Percentiles rank a stretch among this genome's conserved stretches.
Evolutionary conservation across 345 rosid species (phyloP).

Genomic region (Populus deltoides): DNA sequence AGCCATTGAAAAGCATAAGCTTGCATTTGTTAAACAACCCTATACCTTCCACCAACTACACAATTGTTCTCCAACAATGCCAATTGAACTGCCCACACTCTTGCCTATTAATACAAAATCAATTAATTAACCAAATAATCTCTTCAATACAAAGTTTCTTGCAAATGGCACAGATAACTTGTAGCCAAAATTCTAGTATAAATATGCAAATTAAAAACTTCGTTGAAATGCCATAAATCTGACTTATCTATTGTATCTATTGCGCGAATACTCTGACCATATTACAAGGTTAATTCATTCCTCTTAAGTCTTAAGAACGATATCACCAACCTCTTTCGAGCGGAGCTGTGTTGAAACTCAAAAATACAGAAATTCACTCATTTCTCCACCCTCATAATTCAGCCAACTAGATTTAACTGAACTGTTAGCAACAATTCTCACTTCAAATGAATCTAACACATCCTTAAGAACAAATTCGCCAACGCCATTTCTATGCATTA

Average conservation of each 20-base stretch:
- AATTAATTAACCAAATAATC: background rate
- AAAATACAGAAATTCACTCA: background rate
- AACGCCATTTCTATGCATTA: background rate
- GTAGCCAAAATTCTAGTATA: background rate
- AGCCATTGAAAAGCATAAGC: background rate
- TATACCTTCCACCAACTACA: no score
- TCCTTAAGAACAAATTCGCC: background rate
- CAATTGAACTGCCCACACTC: background rate
- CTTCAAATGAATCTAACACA: background rate
- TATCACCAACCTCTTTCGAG: background rate
- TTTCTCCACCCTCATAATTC: background rate
- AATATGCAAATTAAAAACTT: background rate
- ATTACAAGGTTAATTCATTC: background rate
- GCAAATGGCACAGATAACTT: background rate
- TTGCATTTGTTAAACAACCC: background rate
- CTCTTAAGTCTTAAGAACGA: background rate
- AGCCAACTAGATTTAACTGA: background rate
- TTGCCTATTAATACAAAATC: background rate
- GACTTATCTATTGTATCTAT: background rate
- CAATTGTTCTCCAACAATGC: no score
- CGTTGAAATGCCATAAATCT: background rate
- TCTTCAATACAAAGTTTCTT: background rate
- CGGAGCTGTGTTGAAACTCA: background rate
- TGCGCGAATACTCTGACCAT: background rate
- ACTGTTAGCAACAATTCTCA: background rate